Conservation (phyloP, 768 basidiomycete genomes). For the Boletus rex-veris region DNA sequence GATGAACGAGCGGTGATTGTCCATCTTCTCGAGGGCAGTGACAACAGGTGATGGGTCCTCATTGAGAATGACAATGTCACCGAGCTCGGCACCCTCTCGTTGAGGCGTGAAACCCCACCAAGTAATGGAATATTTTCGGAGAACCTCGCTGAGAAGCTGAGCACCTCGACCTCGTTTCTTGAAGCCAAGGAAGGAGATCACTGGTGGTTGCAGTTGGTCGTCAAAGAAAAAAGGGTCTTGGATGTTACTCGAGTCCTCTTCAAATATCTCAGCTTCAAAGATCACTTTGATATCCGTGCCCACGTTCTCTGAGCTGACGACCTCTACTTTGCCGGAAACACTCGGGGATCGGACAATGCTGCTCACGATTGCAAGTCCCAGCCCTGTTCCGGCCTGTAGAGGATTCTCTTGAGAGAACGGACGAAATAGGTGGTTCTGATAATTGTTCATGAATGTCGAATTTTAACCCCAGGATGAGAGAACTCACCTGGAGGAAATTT, state of each 20-base stretch:
- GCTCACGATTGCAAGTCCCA: constrained; percentile 93
- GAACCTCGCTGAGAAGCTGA: constrained; percentile 58
- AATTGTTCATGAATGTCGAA: not conserved
- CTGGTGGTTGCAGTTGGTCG: constrained; percentile 39
- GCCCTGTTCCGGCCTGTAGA: constrained; percentile 86
- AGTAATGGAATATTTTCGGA: constrained; percentile 60
- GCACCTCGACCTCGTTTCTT: constrained; percentile 59
- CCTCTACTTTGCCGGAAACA: constrained; percentile 89
- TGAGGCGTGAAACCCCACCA: constrained; percentile 74
- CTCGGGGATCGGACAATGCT: constrained; percentile 84
- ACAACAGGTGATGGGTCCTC: constrained; percentile 63
- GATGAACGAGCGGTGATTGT: constrained; percentile 65
- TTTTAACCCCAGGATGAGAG: not conserved
- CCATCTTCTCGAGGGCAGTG: constrained; percentile 53
- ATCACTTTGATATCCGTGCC: constrained; percentile 91
- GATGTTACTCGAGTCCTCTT: constrained; percentile 38
- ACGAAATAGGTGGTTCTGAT: constrained; percentile 88
- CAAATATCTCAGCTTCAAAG: constrained; percentile 65
- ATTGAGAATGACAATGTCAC: constrained; percentile 79
- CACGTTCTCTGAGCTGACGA: constrained; percentile 84
- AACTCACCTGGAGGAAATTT: constrained; percentile 77
- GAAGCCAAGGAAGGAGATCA: constrained; percentile 73
- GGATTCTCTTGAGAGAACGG: constrained; percentile 98
- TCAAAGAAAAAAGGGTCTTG: constrained; percentile 48
- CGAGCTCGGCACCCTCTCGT: constrained; percentile 40